Evolutionary conservation across 345 rosid species (phyloP).

Genomic region (Anacardium occidentale): DNA sequence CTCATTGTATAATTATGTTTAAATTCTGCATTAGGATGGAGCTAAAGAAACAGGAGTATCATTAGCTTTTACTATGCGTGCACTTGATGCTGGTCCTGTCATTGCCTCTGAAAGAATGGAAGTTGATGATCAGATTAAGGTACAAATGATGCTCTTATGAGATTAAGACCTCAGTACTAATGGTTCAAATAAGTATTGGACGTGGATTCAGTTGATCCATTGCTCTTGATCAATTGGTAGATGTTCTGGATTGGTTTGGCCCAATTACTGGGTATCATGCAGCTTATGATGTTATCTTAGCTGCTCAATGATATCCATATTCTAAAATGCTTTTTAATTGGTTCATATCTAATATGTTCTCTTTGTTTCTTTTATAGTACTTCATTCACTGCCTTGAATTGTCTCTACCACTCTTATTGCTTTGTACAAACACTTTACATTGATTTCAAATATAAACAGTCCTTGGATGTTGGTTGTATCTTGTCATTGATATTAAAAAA

Average conservation of each 20-base stretch:
- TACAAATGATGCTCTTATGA: conserved; percentile 18
- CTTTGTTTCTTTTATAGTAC: not conserved
- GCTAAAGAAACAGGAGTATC: conserved; percentile 89
- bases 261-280: not conserved
- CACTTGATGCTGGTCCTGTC: conserved; percentile 91
- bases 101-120: conserved; percentile 56
- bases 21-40: conserved; percentile 66
- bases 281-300: not conserved
- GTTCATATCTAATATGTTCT: not conserved
- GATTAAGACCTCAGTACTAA: not conserved
- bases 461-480: too few relatives aligned
- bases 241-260: not conserved
- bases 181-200: not conserved
- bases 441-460: too few relatives aligned
- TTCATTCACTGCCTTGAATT: not conserved
- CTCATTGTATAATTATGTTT: conserved; percentile 19
- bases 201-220: not conserved
- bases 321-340: not conserved
- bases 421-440: not conserved
- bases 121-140: conserved; percentile 87
- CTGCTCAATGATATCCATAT: not conserved
- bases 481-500: too few relatives aligned
- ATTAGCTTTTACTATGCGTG: conserved; percentile 76
- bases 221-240: not conserved
- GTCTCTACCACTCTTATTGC: not conserved